These are phyloP conservation scores for Coemansia sp. DNA, from an alignment of 192 early-diverging fungal genomes.

Conservation along the genomic window DNA sequence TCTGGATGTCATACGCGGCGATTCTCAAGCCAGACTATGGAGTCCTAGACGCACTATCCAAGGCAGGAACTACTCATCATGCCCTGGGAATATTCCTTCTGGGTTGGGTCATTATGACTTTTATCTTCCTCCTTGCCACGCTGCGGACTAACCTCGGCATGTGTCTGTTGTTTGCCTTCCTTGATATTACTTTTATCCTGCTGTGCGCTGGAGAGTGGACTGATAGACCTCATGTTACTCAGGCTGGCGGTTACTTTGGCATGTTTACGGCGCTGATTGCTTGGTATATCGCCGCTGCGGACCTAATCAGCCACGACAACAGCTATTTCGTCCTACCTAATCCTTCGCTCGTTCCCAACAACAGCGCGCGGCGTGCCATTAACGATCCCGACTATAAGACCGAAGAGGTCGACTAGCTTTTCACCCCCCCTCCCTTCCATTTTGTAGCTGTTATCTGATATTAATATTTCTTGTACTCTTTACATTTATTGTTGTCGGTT, in stretches of 20 bases:
- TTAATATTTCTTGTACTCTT: slow-evolving; percentile 3
- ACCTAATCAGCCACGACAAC: slow-evolving; percentile 60
- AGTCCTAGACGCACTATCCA: slow-evolving; percentile 43
- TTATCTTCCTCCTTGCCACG: slow-evolving; percentile 68
- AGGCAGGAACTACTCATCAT: slow-evolving; percentile 45
- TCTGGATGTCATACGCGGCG: slow-evolving; percentile 67
- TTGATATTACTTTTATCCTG: slow-evolving; percentile 71
- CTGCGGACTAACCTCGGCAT: slow-evolving; percentile 66
- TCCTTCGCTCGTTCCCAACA: slow-evolving; percentile 37
- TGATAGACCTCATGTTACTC: slow-evolving; percentile 43
- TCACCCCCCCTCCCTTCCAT: background rate
- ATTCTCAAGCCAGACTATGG: slow-evolving; percentile 64
- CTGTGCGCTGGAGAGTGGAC: slow-evolving; percentile 66
- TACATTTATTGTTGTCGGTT: background rate
- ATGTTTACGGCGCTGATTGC: slow-evolving; percentile 73
- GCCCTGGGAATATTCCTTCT: slow-evolving; percentile 69
- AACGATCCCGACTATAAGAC: slow-evolving; percentile 41
- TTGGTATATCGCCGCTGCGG: slow-evolving; percentile 73
- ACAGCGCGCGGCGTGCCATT: slow-evolving; percentile 7
- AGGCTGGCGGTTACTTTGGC: slow-evolving; percentile 74
- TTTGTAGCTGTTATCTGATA: slow-evolving; percentile 5
- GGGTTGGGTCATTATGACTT: slow-evolving; percentile 70
- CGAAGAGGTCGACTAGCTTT: slow-evolving; percentile 21
- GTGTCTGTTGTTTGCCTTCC: slow-evolving; percentile 66
- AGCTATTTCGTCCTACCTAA: slow-evolving; percentile 64